A percentile compares a stretch with the other conserved stretches of the same genome.
Conservation (phyloP, 192 early-diverging fungal genomes). For the Backusella tarrabulga region DNA sequence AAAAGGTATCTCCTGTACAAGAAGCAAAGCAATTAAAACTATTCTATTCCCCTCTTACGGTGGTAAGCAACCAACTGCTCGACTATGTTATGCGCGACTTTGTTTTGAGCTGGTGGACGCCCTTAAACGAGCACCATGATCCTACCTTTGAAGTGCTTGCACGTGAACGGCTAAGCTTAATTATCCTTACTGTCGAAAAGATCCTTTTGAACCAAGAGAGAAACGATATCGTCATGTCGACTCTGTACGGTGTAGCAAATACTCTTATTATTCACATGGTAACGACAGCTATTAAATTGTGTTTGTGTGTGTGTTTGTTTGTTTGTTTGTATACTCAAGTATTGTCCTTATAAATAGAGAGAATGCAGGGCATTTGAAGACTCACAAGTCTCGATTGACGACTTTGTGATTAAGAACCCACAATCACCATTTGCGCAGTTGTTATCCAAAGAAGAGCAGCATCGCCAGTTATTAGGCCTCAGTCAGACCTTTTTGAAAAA, state of each 20-base stretch:
- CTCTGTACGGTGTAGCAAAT: constrained; percentile 50
- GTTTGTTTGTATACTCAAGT: neutral
- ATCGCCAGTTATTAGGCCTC: constrained; percentile 40
- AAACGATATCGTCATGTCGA: constrained; percentile 49
- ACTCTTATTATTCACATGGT: constrained; percentile 60
- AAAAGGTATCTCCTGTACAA: neutral
- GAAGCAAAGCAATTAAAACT: constrained; percentile 11
- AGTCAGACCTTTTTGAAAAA: constrained; percentile 37
- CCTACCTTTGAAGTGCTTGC: constrained; percentile 8
- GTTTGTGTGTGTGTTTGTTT: neutral
- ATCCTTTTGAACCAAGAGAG: constrained; percentile 29
- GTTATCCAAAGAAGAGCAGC: constrained; percentile 36
- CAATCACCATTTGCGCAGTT: constrained; percentile 47
- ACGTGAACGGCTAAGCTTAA: constrained; percentile 19
- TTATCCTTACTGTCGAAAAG: constrained; percentile 24
- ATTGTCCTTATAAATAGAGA: constrained; percentile 15
- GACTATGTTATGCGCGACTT: constrained; percentile 26
- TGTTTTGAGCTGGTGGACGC: constrained; percentile 33
- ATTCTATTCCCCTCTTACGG: constrained; percentile 21
- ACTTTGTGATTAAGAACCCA: constrained; percentile 41
- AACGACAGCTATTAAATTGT: constrained; percentile 7
- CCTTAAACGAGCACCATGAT: constrained; percentile 20
- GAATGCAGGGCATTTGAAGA: constrained; percentile 41
- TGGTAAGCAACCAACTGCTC: neutral
- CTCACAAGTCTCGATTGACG: constrained; percentile 35